Base-by-base conservation (phyloP, 2,329 filamentous ascomycete genomes). In the Aureobasidium musti region DNA sequence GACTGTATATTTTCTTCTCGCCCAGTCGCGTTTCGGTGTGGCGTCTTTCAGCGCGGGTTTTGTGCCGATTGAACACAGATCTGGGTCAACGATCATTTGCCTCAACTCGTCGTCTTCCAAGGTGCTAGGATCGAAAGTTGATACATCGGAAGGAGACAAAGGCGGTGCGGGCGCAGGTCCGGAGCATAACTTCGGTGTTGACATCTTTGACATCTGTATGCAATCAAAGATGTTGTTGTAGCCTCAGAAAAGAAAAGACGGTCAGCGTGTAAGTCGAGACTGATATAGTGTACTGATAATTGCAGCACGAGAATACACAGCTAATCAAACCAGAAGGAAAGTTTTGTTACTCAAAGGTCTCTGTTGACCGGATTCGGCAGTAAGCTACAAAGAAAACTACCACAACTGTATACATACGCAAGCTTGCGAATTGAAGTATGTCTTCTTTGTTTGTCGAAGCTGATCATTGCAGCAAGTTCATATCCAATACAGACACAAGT, bases 301-400 rank as follows among this genome's bases (percentile, higher is more conserved):
- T 8, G 23, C 8, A 53, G 8, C 10, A 30, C 2, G 49, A 53
- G 8, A 30, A 7, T 2, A 21, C 5, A 28, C 6, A 21, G 14
- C 6, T 28, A 23, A 13, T 26, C 13, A n/a, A 6, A 28, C 11
- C 21, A 19, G 10, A 30, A n/a, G 8, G 10, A 5, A 28, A 30
- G 1, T 11, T 50, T 37, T 53, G 19, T 53, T 23, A 14, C 50
- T 37, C 26, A 53, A 53, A 33, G 30, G n/a, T 17, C 50, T 53
- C 30, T 53, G 50, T 53, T 53, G 50, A 53, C 50, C 50, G 50
- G 50, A 53, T 53, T 53, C n/a, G 50, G 30, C n/a, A 11, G 19
- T 33, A 30, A 13, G 19, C 8, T 33, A 53, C 50, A 53, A 53
- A 53, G 50, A 19, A 53, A 53, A n/a, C 5, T n/a, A 21, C 26